Conservation (phyloP, 1,284 basidiomycete genomes). For the Retiboletus flavoniger region DNA sequence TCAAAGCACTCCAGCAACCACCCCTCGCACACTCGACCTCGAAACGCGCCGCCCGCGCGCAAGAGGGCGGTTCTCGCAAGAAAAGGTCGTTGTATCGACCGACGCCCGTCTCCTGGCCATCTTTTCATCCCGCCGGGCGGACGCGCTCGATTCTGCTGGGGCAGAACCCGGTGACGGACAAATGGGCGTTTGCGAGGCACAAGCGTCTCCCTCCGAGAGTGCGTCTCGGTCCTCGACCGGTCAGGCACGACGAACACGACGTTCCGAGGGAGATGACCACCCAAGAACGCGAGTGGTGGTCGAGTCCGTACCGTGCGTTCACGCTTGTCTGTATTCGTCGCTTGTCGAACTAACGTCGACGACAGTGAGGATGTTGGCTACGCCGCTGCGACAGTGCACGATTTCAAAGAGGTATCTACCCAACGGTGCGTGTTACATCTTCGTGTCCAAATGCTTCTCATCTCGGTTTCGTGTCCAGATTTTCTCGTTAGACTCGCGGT, state of each 20-base stretch:
- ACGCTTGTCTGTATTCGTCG: not conserved
- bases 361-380: constrained; percentile 71
- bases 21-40: constrained; percentile 12
- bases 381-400: constrained; percentile 57
- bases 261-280: constrained; percentile 54
- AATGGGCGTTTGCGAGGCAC: constrained; percentile 48
- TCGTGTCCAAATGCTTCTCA: constrained; percentile 1
- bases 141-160: constrained; percentile 58
- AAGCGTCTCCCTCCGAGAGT: constrained; percentile 56
- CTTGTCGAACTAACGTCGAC: not conserved
- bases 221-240: constrained; percentile 26
- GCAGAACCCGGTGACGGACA: constrained; percentile 52
- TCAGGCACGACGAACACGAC: constrained; percentile 34
- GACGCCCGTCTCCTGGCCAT: constrained; percentile 37
- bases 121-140: constrained; percentile 44
- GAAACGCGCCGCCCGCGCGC: constrained; percentile 13
- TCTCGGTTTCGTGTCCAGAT: constrained; percentile 41
- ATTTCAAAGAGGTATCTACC: constrained; percentile 54
- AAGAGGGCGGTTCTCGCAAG: constrained; percentile 15
- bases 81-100: constrained; percentile 41
- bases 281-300: constrained; percentile 63
- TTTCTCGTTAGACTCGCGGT: constrained; percentile 63
- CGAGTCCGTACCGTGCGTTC: constrained; percentile 70
- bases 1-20: constrained; percentile 41
- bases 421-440: constrained; percentile 43